Conservation (phyloP, 257 asterid species). For the Parsonsia alboflavescens region DNA sequence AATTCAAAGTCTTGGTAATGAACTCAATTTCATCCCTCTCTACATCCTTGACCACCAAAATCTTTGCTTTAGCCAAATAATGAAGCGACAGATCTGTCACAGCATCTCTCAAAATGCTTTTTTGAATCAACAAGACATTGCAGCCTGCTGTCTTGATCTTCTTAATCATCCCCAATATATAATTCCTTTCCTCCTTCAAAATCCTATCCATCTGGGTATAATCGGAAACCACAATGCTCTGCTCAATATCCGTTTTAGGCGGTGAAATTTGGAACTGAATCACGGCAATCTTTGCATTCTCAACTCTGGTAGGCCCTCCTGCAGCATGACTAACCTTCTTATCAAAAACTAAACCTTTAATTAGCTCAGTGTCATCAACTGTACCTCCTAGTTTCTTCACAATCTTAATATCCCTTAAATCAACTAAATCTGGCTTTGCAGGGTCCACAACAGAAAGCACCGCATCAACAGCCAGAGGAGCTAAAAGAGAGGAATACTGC, state of each 20-base stretch:
- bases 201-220: slow-evolving; percentile 98
- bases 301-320: slow-evolving; percentile 83
- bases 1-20: slow-evolving; percentile 92
- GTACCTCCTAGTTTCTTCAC: slow-evolving; percentile 96
- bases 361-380: slow-evolving; percentile 82
- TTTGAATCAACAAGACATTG: slow-evolving; percentile 90
- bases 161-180: slow-evolving; percentile 87
- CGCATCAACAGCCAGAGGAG: slow-evolving; percentile 95
- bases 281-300: slow-evolving; percentile 89
- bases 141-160: slow-evolving; percentile 92
- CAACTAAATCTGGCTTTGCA: slow-evolving; percentile 80
- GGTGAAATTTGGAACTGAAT: slow-evolving; percentile 97
- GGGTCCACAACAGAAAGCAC: slow-evolving; percentile 94
- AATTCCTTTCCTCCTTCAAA: slow-evolving; percentile 96
- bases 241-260: slow-evolving; percentile 96
- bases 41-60: slow-evolving; percentile 84
- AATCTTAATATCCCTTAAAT: slow-evolving; percentile 80
- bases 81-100: slow-evolving; percentile 93
- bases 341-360: slow-evolving; percentile 84
- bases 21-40: slow-evolving; percentile 99
- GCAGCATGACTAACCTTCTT: slow-evolving; percentile 98
- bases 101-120: slow-evolving; percentile 97
- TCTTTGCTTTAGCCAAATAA: slow-evolving; percentile 89
- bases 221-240: slow-evolving; percentile 94
- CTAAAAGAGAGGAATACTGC: slow-evolving; percentile 87